phyloP scores from a whole-genome alignment of 805 yeast species.

The Metschnikowia kunwiensis region DNA sequence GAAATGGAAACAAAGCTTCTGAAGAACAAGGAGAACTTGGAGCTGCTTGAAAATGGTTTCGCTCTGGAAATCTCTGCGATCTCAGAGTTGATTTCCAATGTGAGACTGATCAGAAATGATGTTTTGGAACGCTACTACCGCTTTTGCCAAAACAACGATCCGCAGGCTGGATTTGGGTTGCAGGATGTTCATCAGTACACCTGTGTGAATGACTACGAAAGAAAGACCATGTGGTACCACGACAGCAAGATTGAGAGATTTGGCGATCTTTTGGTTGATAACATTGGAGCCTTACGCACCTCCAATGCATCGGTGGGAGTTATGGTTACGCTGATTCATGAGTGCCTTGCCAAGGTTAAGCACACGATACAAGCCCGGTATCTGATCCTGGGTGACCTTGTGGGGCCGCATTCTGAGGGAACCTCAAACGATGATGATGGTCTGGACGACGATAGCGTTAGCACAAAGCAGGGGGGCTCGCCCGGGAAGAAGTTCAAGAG shows the following conservation, averaged over 20 bases:
- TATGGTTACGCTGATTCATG: not conserved
- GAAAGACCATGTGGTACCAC: not conserved
- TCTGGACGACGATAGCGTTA: too few species aligned
- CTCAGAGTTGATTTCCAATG: not conserved
- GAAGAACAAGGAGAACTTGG: not conserved
- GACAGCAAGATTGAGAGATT: not conserved
- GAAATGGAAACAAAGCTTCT: conserved; percentile 1
- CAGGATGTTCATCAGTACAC: conserved; percentile 2
- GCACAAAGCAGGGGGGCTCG: too few species aligned
- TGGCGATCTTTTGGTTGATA: conserved; percentile 3
- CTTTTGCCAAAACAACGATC: not conserved
- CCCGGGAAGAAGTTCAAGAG: too few species aligned
- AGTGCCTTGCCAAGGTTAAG: too few species aligned
- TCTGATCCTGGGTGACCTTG: too few species aligned
- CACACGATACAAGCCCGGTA: too few species aligned
- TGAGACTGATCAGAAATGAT: not conserved
- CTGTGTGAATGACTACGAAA: conserved; percentile 5
- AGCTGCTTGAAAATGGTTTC: not conserved
- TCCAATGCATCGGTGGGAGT: not conserved
- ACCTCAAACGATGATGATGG: too few species aligned
- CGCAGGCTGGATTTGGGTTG: not conserved
- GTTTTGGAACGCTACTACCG: not conserved
- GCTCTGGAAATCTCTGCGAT: not conserved
- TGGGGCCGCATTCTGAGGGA: too few species aligned
- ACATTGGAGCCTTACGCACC: conserved; percentile 4